phyloP scores from a whole-genome alignment of 192 early-diverging fungal species.

The Allomyces arbusculus region DNA sequence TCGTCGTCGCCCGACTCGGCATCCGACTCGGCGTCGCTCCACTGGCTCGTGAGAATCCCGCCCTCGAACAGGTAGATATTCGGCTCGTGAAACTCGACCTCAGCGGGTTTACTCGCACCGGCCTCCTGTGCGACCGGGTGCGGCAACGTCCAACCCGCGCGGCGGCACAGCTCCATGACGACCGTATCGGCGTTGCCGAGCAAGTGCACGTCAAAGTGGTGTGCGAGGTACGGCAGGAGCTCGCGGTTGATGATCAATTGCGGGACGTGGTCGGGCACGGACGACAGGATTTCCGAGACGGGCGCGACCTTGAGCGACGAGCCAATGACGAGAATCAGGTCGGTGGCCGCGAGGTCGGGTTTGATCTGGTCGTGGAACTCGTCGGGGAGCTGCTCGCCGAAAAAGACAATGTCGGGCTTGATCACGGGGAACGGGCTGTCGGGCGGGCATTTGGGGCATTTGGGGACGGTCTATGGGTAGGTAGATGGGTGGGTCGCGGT shows the following conservation, averaged over 20 bases:
- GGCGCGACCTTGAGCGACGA: constrained; percentile 88
- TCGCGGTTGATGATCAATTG: constrained; percentile 86
- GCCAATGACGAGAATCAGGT: constrained; percentile 88
- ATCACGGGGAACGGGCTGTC: constrained; percentile 20
- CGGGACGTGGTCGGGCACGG: constrained; percentile 54
- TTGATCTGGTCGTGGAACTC: constrained; percentile 55
- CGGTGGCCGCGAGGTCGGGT: constrained; percentile 50
- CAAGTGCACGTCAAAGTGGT: constrained; percentile 67
- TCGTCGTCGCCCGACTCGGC: neutral
- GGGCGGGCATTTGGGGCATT: constrained; percentile 47
- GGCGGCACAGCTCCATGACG: constrained; percentile 49
- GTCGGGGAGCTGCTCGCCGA: constrained; percentile 76
- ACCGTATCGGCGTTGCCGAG: constrained; percentile 71
- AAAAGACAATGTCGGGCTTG: constrained; percentile 96
- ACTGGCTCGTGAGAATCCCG: neutral
- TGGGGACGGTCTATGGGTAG: constrained; percentile 33
- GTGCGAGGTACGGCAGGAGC: constrained; percentile 50
- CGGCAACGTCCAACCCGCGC: constrained; percentile 52
- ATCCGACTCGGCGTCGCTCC: neutral
- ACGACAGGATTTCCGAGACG: constrained; percentile 70
- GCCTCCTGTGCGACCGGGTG: constrained; percentile 14
- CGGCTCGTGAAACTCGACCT: neutral
- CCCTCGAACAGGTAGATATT: neutral
- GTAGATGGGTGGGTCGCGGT: neutral
- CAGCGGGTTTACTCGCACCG: neutral